phyloP scores from a whole-genome alignment of 768 basidiomycete genomes.

The Serendipita sp. region DNA sequence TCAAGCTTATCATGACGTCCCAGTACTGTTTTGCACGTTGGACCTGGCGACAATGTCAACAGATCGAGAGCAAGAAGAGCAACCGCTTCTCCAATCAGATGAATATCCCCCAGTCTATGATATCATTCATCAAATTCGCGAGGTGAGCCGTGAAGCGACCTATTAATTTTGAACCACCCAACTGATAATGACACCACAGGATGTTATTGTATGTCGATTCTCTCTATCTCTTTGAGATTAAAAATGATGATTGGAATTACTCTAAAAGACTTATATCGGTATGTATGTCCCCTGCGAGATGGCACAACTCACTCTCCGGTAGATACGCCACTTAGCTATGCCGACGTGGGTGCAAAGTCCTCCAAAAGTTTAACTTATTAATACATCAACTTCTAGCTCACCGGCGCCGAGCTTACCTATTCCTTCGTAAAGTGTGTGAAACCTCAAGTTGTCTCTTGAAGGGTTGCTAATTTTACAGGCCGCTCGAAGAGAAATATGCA shows the following conservation, averaged over 20 bases:
- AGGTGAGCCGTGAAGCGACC: background rate
- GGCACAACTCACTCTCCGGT: background rate
- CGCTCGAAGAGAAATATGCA: constrained; percentile 81
- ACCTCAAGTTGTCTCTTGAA: background rate
- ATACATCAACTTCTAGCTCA: constrained; percentile 32
- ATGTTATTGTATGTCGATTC: constrained; percentile 9
- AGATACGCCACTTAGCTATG: constrained; percentile 77
- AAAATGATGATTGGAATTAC: background rate
- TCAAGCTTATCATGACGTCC: too few species aligned
- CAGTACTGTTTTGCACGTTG: background rate
- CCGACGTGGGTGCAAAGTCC: constrained; percentile 38
- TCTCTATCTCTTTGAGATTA: background rate
- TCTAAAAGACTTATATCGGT: constrained; percentile 20
- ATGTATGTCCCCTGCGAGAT: background rate
- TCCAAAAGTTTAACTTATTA: background rate
- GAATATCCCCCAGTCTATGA: background rate
- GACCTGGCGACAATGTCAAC: background rate
- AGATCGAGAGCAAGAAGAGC: background rate
- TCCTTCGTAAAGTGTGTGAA: constrained; percentile 42
- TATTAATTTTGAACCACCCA: background rate
- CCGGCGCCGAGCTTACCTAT: constrained; percentile 78
- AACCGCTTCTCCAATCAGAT: background rate
- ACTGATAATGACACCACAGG: background rate
- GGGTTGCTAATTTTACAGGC: constrained; percentile 25
- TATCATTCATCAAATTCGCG: background rate